These are phyloP conservation scores for Apiospora sp. DNA, from an alignment of 2,329 filamentous ascomycete genomes.

Conservation along the genomic window DNA sequence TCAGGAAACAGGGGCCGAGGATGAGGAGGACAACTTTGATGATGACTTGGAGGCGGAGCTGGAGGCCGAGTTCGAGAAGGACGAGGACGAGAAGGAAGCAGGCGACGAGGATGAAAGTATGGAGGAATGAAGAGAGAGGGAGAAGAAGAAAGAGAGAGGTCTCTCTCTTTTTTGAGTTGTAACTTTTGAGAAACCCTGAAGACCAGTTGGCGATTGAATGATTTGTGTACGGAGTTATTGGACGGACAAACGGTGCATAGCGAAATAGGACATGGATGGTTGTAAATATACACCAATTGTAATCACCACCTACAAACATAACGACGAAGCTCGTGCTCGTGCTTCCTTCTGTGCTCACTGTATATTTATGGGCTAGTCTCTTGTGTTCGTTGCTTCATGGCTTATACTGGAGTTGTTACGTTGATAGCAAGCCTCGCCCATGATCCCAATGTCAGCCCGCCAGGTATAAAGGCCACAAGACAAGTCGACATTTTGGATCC, in stretches of 20 bases:
- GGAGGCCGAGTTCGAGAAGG: constrained; percentile 37
- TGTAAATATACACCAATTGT: constrained; percentile 13
- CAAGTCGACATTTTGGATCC: too few relatives aligned
- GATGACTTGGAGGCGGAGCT: constrained; percentile 56
- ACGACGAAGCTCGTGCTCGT: neutral
- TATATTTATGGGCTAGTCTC: neutral
- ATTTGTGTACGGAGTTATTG: constrained; percentile 14
- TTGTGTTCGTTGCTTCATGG: neutral
- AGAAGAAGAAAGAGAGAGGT: neutral
- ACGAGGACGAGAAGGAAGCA: neutral
- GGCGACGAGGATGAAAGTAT: neutral
- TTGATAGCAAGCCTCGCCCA: neutral
- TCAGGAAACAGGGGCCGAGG: constrained; percentile 47
- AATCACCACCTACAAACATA: neutral
- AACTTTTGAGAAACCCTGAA: neutral
- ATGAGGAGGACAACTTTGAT: constrained; percentile 49
- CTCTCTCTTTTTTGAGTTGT: neutral
- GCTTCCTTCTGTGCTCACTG: too few relatives aligned
- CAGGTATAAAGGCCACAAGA: too few relatives aligned
- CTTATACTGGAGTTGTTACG: neutral
- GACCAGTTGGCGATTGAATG: neutral
- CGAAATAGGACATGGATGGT: constrained; percentile 16
- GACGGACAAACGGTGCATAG: constrained; percentile 15
- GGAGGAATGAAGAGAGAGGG: neutral
- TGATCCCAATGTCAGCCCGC: neutral